A percentile compares a stretch with the other conserved stretches of the same genome.
Evolutionary conservation across 352 stramenopile species (phyloP).

Genomic region (Phytopythium oedochilum): DNA sequence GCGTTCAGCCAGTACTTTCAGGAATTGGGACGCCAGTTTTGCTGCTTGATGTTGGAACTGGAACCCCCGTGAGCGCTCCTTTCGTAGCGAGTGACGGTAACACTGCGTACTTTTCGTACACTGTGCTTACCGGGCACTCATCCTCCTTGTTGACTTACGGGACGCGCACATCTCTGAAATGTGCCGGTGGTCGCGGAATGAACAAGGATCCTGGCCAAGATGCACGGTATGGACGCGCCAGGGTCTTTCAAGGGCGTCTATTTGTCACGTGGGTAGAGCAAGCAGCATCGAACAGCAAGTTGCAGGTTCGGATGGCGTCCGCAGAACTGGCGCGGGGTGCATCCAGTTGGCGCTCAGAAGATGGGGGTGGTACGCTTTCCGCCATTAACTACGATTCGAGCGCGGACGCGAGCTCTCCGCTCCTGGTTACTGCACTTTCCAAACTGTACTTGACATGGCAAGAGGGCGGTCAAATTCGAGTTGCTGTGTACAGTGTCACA

Average conservation of each 20-base stretch:
- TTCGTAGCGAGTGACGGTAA: conserved; percentile 35
- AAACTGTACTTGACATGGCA: conserved; percentile 54
- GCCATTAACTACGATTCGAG: conserved; percentile 39
- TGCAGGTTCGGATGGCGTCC: conserved; percentile 46
- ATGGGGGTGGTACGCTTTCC: conserved; percentile 24
- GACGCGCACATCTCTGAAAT: conserved; percentile 37
- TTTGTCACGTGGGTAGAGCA: conserved; percentile 50
- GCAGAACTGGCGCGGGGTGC: conserved; percentile 29
- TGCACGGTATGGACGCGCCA: conserved; percentile 15
- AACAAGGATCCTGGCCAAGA: conserved; percentile 37
- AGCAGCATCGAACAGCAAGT: conserved; percentile 3
- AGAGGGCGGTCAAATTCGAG: conserved; percentile 48
- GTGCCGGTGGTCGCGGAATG: conserved; percentile 29
- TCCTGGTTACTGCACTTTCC: conserved; percentile 15
- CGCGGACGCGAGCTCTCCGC: conserved; percentile 28
- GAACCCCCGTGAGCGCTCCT: conserved; percentile 10
- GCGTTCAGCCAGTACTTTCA: conserved; percentile 7
- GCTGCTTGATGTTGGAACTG: conserved; percentile 33
- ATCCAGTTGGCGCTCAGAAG: conserved; percentile 31
- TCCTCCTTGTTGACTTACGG: conserved; percentile 33
- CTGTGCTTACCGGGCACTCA: conserved; percentile 33
- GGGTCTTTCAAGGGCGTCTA: conserved; percentile 25
- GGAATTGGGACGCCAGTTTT: conserved; percentile 29
- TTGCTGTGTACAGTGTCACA: conserved; percentile 24
- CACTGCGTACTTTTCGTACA: conserved; percentile 50